Base-by-base conservation (phyloP, 2,329 filamentous ascomycete species). In the Penicillium occitanis region DNA sequence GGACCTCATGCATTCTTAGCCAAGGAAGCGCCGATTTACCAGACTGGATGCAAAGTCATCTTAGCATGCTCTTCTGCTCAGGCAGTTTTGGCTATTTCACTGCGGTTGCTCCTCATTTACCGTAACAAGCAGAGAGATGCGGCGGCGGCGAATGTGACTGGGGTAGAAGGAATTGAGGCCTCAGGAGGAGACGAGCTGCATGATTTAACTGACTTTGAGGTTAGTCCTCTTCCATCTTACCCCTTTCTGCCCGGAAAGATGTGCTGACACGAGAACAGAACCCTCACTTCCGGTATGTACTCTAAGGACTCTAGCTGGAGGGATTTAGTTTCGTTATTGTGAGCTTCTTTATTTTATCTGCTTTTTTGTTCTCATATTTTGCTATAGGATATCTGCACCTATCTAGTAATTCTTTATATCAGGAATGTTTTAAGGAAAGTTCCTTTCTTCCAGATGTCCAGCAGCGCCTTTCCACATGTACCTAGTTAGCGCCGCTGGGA, bases 21-120 rank as follows among this genome's bases (percentile, higher is more conserved):
- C 0, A 72, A 72, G 5, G 75, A 82, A 68, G 79, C 81, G 0
- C 81, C 81, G 0, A 70, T 79, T 0, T 87, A 87, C 35, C 74
- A 76, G 35, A 86, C 84, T 0, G 85, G 85, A 0, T 85, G 82
- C 61, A 85, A 81, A 65, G 73, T 85, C 7, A 82, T 83, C 17
- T 71, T 87, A 2, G 79, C 78, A 53, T 66, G 63, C 10, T 67
- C 63, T 8, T 30, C 63, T 40, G 44, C 63, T 40, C 63, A 65
- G n/a, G 44, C 44, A 8, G 55, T 51, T 19, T 28, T 65, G 33
- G 55, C 63, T 19, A 10, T 65, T 22, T 48, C 14, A 10, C 44
- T 65, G n/a, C 51, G 63, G 13, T 53, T 61, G 22, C 25, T 65
- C 25, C 50, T 65, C 5, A n/a, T 51, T 42, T 40, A 51, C 19